These are phyloP conservation scores for Westerdykella aurantiaca DNA, from an alignment of 2,329 filamentous ascomycete species.

Conservation along the genomic window DNA sequence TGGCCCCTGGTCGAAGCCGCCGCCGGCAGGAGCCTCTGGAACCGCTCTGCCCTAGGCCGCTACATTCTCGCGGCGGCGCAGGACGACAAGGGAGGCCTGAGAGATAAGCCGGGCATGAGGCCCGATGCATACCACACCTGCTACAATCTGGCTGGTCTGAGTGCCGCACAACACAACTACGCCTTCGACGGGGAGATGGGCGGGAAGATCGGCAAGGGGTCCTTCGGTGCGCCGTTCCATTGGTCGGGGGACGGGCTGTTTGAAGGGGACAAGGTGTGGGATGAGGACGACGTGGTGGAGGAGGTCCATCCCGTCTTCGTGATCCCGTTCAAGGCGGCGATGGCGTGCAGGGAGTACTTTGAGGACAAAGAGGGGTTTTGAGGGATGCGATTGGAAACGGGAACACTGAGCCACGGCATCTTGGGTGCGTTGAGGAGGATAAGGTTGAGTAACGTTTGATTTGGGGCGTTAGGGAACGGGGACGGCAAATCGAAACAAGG, in stretches of 20 bases:
- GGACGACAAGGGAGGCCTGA: slow-evolving; percentile 69
- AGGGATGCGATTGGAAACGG: not conserved
- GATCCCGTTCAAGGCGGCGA: slow-evolving; percentile 65
- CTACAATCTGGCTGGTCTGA: slow-evolving; percentile 83
- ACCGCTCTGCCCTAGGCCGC: slow-evolving; percentile 73
- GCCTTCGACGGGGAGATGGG: slow-evolving; percentile 40
- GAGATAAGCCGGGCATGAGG: slow-evolving; percentile 86
- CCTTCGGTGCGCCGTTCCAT: slow-evolving; percentile 39
- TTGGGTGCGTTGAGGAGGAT: too few relatives aligned
- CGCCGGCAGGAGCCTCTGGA: slow-evolving; percentile 61
- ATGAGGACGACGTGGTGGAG: slow-evolving; percentile 62
- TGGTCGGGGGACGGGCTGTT: slow-evolving; percentile 45
- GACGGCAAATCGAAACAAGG: too few relatives aligned
- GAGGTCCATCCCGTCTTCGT: slow-evolving; percentile 80
- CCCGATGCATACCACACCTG: slow-evolving; percentile 90
- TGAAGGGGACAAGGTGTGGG: slow-evolving; percentile 55
- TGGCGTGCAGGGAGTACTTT: slow-evolving; percentile 61
- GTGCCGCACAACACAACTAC: slow-evolving; percentile 67
- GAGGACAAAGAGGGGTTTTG: slow-evolving; percentile 54
- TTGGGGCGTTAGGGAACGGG: too few relatives aligned
- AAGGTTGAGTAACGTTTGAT: too few relatives aligned
- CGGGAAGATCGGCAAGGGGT: slow-evolving; percentile 19
- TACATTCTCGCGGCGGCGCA: slow-evolving; percentile 92
- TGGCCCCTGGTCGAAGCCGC: slow-evolving; percentile 87
- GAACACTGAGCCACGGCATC: too few relatives aligned